Evolutionary conservation across 257 asterid genomes (phyloP).

Genomic region (Nicotiana tabacum): DNA sequence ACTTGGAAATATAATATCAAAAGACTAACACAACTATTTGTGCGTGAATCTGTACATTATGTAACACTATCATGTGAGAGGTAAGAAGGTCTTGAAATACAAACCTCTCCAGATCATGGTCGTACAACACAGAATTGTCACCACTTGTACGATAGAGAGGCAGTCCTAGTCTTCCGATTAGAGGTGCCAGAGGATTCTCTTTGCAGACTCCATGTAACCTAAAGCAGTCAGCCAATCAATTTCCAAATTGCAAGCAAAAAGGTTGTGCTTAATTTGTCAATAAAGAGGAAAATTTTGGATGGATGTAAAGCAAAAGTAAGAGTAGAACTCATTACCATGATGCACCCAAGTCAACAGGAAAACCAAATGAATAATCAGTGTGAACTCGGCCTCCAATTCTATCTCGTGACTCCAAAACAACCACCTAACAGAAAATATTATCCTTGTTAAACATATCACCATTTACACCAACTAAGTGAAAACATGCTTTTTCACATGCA

Average conservation of each 20-base stretch:
- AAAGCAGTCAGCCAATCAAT: conserved; percentile 12
- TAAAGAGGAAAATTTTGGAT: not conserved
- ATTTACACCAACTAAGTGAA: not conserved
- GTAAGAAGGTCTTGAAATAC: not conserved
- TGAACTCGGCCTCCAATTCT: conserved; percentile 98
- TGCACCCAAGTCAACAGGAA: conserved; percentile 98
- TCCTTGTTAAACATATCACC: not conserved
- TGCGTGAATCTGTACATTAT: not conserved
- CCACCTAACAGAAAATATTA: conserved; percentile 48
- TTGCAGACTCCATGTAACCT: conserved; percentile 98
- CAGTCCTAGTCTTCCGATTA: conserved; percentile 85
- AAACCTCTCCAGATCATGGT: conserved; percentile 97
- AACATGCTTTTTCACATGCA: not conserved
- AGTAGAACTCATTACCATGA: conserved; percentile 54
- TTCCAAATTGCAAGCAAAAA: not conserved
- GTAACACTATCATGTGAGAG: not conserved
- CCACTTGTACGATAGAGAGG: conserved; percentile 98
- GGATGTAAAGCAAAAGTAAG: not conserved
- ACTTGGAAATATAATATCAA: not conserved
- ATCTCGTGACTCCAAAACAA: conserved; percentile 84
- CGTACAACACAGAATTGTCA: conserved; percentile 92
- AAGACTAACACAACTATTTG: not conserved
- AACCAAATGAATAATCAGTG: conserved; percentile 90
- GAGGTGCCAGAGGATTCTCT: conserved; percentile 89
- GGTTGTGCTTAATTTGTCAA: not conserved